Conservation (phyloP, 768 basidiomycete species). For the Leccinum variicolor region DNA sequence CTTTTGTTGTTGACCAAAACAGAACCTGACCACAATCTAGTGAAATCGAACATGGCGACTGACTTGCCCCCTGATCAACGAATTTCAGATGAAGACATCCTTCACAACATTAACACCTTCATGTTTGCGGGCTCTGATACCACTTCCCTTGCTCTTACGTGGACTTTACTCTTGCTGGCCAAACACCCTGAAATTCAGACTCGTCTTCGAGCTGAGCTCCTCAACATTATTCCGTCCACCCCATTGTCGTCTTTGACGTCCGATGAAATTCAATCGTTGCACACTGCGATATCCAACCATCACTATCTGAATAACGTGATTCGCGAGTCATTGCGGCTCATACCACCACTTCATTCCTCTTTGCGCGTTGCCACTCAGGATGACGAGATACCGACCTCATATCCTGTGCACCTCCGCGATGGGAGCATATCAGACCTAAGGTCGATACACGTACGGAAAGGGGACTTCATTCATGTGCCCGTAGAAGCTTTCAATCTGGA, state of each 20-base stretch:
- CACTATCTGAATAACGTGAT: constrained; percentile 75
- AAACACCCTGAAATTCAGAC: constrained; percentile 63
- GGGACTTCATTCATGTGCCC: constrained; percentile 73
- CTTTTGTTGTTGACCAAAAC: background rate
- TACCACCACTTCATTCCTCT: constrained; percentile 80
- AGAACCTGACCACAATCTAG: constrained; percentile 37
- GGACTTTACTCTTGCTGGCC: constrained; percentile 78
- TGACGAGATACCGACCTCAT: constrained; percentile 71
- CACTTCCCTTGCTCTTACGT: constrained; percentile 76
- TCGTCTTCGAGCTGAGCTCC: constrained; percentile 67
- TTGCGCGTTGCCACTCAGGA: constrained; percentile 75
- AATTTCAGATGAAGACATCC: constrained; percentile 84
- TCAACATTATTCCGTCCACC: constrained; percentile 40
- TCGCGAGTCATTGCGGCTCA: constrained; percentile 72
- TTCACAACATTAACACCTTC: constrained; percentile 84
- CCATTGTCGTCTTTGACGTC: constrained; percentile 46
- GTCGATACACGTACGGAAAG: constrained; percentile 57
- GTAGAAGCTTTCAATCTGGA: constrained; percentile 80
- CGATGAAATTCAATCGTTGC: constrained; percentile 65
- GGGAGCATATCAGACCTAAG: constrained; percentile 41
- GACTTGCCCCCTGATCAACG: constrained; percentile 67
- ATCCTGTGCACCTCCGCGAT: constrained; percentile 52
- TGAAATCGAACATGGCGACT: constrained; percentile 76
- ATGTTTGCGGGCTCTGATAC: constrained; percentile 92
- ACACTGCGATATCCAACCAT: constrained; percentile 52